phyloP scores from a whole-genome alignment of 1,139 yeast genomes.

The Debaryomyces nepalensis region DNA sequence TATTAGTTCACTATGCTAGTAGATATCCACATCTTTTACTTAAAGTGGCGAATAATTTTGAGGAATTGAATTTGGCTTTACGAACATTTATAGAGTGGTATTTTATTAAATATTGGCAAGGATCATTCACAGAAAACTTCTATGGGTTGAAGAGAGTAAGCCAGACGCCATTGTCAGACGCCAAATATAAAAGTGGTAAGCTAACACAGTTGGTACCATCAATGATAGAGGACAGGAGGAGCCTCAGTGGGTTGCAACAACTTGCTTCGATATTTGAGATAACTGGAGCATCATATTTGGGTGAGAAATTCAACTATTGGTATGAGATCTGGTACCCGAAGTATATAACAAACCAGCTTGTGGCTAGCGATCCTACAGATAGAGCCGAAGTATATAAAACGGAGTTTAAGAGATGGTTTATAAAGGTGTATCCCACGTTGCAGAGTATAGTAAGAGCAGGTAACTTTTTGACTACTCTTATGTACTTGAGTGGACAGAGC shows the following conservation, averaged over 20 bases:
- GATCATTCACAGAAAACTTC: slow-evolving; percentile 89
- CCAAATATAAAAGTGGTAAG: slow-evolving; percentile 36
- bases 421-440: slow-evolving; percentile 64
- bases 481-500: slow-evolving; percentile 69
- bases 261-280: slow-evolving; percentile 64
- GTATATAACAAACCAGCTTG: slow-evolving; percentile 52
- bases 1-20: slow-evolving; percentile 81
- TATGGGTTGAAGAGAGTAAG: slow-evolving; percentile 80
- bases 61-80: slow-evolving; percentile 68
- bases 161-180: slow-evolving; percentile 41
- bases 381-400: slow-evolving; percentile 33
- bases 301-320: slow-evolving; percentile 67
- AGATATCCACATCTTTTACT: slow-evolving; percentile 74
- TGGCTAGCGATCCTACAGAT: slow-evolving; percentile 35
- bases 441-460: slow-evolving; percentile 53
- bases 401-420: slow-evolving; percentile 49
- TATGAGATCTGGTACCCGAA: slow-evolving; percentile 70
- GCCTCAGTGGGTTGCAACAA: slow-evolving; percentile 59
- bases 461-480: slow-evolving; percentile 63
- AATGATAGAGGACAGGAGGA: slow-evolving; percentile 57
- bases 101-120: slow-evolving; percentile 75
- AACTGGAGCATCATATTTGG: slow-evolving; percentile 69
- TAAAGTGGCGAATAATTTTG: slow-evolving; percentile 68
- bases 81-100: slow-evolving; percentile 76
- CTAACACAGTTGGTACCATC: slow-evolving; percentile 51